phyloP scores from a whole-genome alignment of 148 eudicot species.

The Diospyros kaki region DNA sequence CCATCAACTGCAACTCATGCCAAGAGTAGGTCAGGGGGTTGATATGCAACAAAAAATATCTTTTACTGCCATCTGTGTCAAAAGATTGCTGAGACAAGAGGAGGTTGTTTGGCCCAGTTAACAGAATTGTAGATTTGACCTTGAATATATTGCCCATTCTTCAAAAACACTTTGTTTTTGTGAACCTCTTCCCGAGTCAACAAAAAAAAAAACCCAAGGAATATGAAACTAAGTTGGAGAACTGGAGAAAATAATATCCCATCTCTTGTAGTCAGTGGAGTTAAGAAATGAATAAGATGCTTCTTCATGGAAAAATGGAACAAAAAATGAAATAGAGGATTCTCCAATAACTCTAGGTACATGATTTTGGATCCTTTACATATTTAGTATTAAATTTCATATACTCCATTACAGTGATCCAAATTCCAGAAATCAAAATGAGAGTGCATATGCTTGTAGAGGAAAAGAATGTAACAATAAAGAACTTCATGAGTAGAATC shows the following conservation, averaged over 20 bases:
- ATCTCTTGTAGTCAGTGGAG: not conserved
- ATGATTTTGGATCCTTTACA: not conserved
- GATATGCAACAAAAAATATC: not conserved
- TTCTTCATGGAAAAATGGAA: not conserved
- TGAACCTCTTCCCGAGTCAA: not conserved
- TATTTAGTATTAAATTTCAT: not conserved
- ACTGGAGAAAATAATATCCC: not conserved
- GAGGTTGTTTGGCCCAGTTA: not conserved
- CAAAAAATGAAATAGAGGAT: not conserved
- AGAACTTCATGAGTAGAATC: not conserved
- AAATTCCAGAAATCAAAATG: not conserved
- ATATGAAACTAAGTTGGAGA: not conserved
- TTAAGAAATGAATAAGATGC: not conserved
- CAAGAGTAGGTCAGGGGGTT: not conserved
- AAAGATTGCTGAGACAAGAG: not conserved
- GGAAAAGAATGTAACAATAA: not conserved
- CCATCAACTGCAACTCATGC: slow-evolving; percentile 47
- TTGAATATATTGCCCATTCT: not conserved
- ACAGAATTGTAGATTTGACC: not conserved
- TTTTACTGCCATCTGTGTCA: too few species aligned
- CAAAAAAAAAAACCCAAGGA: not conserved
- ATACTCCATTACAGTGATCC: not conserved
- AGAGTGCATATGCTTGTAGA: not conserved
- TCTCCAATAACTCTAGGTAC: not conserved
- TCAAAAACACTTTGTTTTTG: not conserved